Evolutionary conservation across 345 rosid genomes (phyloP).

Genomic region (Moringa oleifera): DNA sequence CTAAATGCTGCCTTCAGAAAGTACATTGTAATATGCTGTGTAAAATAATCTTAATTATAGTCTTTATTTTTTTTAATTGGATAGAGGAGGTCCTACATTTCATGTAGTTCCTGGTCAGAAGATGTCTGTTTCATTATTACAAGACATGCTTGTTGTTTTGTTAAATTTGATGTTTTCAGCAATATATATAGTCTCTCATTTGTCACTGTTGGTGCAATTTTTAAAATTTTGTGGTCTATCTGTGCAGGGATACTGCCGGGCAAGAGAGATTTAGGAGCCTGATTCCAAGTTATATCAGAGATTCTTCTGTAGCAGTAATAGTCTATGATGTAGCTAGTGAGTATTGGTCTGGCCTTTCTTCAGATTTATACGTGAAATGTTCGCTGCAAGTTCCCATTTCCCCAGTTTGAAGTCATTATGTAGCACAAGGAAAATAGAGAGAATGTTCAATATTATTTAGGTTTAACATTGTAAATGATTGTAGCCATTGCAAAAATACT

Average conservation of each 20-base stretch:
- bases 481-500: background rate
- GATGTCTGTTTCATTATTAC: background rate
- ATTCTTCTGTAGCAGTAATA: constrained; percentile 92
- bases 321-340: constrained; percentile 93
- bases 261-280: constrained; percentile 96
- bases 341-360: constrained; percentile 13
- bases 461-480: background rate
- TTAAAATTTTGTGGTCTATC: constrained; percentile 6
- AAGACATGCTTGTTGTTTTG: background rate
- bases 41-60: too few relatives aligned
- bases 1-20: too few relatives aligned
- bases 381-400: background rate
- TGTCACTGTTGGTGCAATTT: constrained; percentile 4
- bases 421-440: background rate
- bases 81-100: too few relatives aligned
- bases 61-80: too few relatives aligned
- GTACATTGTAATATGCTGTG: too few relatives aligned
- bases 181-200: background rate
- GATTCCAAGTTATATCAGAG: constrained; percentile 92
- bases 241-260: constrained; percentile 90
- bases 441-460: background rate
- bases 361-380: background rate
- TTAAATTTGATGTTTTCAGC: background rate
- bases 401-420: background rate
- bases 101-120: background rate